Conservation (phyloP, 768 basidiomycete genomes). For the Trametes villosa region DNA sequence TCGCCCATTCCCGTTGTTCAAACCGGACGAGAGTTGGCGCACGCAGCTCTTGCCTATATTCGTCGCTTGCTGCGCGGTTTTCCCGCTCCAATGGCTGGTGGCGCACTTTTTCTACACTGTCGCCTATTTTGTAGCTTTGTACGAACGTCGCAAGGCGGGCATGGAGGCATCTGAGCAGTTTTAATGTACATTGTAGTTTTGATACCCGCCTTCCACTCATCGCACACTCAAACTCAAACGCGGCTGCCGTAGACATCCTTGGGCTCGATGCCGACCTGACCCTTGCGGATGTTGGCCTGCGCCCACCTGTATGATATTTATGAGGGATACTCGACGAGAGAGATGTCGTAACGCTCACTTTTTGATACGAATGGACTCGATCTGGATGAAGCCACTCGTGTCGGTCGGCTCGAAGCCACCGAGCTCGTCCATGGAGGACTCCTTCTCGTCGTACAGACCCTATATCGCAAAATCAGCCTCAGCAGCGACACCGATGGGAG, state of each 20-base stretch:
- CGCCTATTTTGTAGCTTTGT: too few relatives aligned
- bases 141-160: too few relatives aligned
- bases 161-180: too few relatives aligned
- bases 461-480: slow-evolving; percentile 31
- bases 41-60: too few relatives aligned
- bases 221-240: slow-evolving; percentile 1
- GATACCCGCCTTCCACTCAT: background rate
- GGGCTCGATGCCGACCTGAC: slow-evolving; percentile 42
- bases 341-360: slow-evolving; percentile 58
- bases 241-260: slow-evolving; percentile 27
- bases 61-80: too few relatives aligned
- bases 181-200: too few relatives aligned
- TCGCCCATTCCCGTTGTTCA: too few relatives aligned
- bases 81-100: too few relatives aligned
- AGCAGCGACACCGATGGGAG: too few relatives aligned
- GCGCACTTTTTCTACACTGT: too few relatives aligned
- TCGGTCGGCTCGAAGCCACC: slow-evolving; percentile 98
- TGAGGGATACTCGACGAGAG: background rate
- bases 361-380: slow-evolving; percentile 97
- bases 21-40: too few relatives aligned
- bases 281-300: slow-evolving; percentile 83
- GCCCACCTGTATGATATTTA: slow-evolving; percentile 64
- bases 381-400: slow-evolving; percentile 95
- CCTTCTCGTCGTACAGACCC: slow-evolving; percentile 93
- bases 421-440: slow-evolving; percentile 98